A percentile compares a stretch with the other conserved stretches of the same genome.
Conservation (phyloP, 1,284 basidiomycete species). For the Ganoderma boninense region DNA sequence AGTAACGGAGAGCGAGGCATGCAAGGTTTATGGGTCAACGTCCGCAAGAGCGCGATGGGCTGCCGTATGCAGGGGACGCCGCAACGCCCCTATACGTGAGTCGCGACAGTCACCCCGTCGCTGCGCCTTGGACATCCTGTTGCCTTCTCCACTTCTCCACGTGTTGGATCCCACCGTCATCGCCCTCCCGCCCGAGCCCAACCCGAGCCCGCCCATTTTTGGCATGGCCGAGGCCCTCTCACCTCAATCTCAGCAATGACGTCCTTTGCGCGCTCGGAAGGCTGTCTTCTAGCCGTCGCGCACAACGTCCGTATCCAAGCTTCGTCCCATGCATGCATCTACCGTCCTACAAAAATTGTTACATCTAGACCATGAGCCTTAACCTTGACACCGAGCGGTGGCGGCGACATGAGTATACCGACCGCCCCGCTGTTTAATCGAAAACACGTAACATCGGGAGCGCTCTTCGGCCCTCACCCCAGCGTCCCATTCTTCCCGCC, state of each 20-base stretch:
- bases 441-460: background rate
- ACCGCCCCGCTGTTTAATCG: background rate
- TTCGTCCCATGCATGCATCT: background rate
- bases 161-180: background rate
- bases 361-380: background rate
- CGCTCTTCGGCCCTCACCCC: background rate
- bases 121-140: background rate
- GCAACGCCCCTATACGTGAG: background rate
- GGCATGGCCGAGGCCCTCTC: background rate
- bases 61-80: background rate
- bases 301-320: conserved; percentile 6
- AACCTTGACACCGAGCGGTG: conserved; percentile 5
- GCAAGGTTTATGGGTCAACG: background rate
- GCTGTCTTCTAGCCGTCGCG: background rate
- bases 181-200: background rate
- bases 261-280: no score
- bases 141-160: background rate
- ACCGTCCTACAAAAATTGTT: conserved; percentile 11
- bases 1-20: background rate
- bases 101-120: background rate
- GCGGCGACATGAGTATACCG: background rate
- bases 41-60: background rate
- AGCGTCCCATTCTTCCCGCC: background rate
- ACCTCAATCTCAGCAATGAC: background rate
- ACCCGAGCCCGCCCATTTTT: background rate